Conservation (phyloP, 108 stramenopile genomes). For the Nannochloropsis salina region DNA sequence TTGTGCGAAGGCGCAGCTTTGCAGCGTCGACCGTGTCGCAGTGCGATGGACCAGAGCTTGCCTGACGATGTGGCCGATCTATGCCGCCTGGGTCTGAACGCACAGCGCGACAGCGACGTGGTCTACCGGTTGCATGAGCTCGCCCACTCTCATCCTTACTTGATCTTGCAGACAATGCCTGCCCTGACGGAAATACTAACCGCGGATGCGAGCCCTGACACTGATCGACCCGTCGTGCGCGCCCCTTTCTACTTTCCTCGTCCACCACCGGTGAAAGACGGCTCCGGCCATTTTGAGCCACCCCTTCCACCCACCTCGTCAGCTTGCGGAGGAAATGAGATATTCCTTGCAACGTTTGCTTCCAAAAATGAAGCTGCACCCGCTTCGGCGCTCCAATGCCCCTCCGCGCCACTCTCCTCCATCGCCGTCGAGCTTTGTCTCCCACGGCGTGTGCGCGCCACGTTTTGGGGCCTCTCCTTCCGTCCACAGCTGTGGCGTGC, state of each 20-base stretch:
- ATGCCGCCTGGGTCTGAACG: constrained; percentile 6
- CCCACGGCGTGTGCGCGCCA: neutral
- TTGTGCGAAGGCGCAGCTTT: neutral
- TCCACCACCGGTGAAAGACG: neutral
- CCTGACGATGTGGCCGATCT: neutral
- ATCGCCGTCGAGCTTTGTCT: neutral
- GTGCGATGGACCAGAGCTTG: neutral
- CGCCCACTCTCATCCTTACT: neutral
- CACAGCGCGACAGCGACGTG: neutral
- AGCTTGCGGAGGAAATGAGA: constrained; percentile 16
- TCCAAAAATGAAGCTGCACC: neutral
- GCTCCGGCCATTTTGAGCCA: neutral
- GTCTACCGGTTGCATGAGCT: neutral
- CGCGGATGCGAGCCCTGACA: neutral
- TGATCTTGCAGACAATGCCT: neutral
- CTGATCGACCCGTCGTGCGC: neutral
- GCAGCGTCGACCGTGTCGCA: neutral
- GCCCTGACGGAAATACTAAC: neutral
- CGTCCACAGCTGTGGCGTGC: neutral
- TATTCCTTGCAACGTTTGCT: neutral
- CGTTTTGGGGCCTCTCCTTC: neutral
- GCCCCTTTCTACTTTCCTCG: constrained; percentile 15
- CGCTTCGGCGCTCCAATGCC: neutral
- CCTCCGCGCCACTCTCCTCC: no score
- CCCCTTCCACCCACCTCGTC: neutral